Conservation (phyloP, 1,284 basidiomycete species). For the Cryptococcus neoformans region DNA sequence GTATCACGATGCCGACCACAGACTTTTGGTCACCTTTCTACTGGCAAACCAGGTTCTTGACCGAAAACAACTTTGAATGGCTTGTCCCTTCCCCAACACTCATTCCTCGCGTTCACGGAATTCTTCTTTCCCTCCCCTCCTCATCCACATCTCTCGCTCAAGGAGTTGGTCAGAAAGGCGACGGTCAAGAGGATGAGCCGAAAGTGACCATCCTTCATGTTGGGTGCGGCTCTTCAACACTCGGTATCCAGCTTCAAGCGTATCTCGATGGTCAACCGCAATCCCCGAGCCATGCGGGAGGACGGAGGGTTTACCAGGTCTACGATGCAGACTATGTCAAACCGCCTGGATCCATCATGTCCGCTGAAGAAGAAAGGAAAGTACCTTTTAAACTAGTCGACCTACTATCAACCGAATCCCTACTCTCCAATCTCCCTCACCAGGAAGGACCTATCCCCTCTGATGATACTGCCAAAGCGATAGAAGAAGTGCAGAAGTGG, state of each 20-base stretch:
- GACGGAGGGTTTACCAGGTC: slow-evolving; percentile 11
- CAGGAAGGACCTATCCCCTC: background rate
- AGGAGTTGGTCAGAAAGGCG: too few relatives aligned
- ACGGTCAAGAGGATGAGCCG: background rate
- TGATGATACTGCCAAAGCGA: background rate
- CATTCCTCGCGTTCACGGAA: slow-evolving; percentile 23
- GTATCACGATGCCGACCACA: slow-evolving; percentile 7
- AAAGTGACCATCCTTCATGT: slow-evolving; percentile 33
- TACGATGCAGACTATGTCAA: slow-evolving; percentile 38
- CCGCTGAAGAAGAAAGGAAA: background rate
- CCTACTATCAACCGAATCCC: slow-evolving; percentile 5
- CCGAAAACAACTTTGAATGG: slow-evolving; percentile 40
- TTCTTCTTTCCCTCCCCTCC: background rate
- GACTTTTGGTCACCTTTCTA: slow-evolving; percentile 41
- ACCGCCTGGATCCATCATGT: background rate
- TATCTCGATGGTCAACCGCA: background rate
- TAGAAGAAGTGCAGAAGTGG: slow-evolving; percentile 15
- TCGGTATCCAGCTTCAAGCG: slow-evolving; percentile 19
- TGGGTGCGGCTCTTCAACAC: slow-evolving; percentile 37
- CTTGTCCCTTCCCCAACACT: slow-evolving; percentile 21
- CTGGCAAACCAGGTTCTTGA: slow-evolving; percentile 34
- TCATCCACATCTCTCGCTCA: too few relatives aligned
- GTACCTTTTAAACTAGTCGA: slow-evolving; percentile 9
- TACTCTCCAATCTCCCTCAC: background rate
- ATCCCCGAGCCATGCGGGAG: background rate